phyloP scores from a whole-genome alignment of 129 eudicot species.

The Flaveria brownii region DNA sequence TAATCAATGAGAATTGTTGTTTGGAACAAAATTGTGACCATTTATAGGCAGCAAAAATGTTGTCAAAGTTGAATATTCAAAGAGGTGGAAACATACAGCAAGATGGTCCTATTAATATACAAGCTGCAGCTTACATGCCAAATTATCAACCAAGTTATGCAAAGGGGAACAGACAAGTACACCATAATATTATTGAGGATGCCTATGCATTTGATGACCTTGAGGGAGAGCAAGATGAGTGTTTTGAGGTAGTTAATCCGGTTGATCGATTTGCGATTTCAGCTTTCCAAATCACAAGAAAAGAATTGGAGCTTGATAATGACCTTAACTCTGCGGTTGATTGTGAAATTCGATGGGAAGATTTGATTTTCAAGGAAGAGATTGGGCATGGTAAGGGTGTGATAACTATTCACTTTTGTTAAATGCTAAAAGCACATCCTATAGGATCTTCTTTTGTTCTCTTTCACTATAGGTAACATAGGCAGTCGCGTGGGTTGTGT shows the following conservation, averaged over 20 bases:
- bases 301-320: constrained; percentile 44
- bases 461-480: background rate
- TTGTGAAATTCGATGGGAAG: constrained; percentile 80
- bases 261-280: constrained; percentile 28
- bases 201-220: constrained; percentile 32
- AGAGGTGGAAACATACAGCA: constrained; percentile 37
- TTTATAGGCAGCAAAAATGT: constrained; percentile 63
- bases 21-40: constrained; percentile 16
- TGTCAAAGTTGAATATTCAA: constrained; percentile 52
- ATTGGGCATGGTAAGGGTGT: constrained; percentile 69
- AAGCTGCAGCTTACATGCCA: constrained; percentile 22
- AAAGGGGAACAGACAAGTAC: constrained; percentile 27
- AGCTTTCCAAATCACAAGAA: constrained; percentile 25
- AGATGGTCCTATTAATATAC: constrained; percentile 29
- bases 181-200: constrained; percentile 30
- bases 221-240: constrained; percentile 32
- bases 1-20: background rate
- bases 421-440: background rate
- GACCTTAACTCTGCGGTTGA: constrained; percentile 39
- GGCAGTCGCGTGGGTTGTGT: background rate
- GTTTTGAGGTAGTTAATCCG: constrained; percentile 32
- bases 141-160: constrained; percentile 14
- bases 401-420: background rate
- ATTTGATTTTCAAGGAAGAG: constrained; percentile 66
- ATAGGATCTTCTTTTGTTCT: background rate